Evolutionary conservation across 306 rosid genomes (phyloP), one percentile per base, ranked within the genome.

Genomic region (Quillaja saponaria): DNA sequence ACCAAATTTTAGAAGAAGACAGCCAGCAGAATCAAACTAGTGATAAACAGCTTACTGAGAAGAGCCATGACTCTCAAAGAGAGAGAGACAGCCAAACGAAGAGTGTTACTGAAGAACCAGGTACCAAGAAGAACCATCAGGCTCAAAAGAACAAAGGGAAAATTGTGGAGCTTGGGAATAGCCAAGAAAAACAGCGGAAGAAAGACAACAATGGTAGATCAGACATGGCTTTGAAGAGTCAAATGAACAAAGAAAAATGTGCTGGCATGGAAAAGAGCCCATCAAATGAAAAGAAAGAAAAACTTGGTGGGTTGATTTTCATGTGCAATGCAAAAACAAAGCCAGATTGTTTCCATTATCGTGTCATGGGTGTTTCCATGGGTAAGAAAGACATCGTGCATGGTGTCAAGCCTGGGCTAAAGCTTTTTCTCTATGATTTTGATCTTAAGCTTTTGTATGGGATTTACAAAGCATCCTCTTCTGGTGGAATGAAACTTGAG

Each of bases 281-380:
- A 46, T 55, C 47, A 8, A 63, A 53, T 16, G 81, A 68, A 45
- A 59, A 31, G 55, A 68, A 68, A 37, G 95, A 86, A 76, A 88
- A 71, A 37, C 73, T 81, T 56, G 98, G 90, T 60, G 98, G 98
- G 61, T 58, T 82, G 62, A 92, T 92, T 78, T 92, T 92, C 81
- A 84, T 92, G 98, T 92, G 98, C 87, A 92, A 69, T 63, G 76
- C 82, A 70, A 92, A 86, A 75, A 88, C 98, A 34, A 92, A 84
- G 72, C 96, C 96, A 21, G 96, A 88, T 77, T 88, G 98, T 81
- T 88, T 86, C 57, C 78, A 49, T 13, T 81, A 84, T 76, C 66
- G 55, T 16, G 79, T 92, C 69, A 88, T 88, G 98, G 98, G 95
- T 70, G 78, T 92, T 74, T 31, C 94, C 9, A 46, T 48, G 41